Evolutionary conservation across 1,284 basidiomycete genomes (phyloP), one percentile per base, ranked within the genome.

Genomic region (Rhodotorula glutinis): DNA sequence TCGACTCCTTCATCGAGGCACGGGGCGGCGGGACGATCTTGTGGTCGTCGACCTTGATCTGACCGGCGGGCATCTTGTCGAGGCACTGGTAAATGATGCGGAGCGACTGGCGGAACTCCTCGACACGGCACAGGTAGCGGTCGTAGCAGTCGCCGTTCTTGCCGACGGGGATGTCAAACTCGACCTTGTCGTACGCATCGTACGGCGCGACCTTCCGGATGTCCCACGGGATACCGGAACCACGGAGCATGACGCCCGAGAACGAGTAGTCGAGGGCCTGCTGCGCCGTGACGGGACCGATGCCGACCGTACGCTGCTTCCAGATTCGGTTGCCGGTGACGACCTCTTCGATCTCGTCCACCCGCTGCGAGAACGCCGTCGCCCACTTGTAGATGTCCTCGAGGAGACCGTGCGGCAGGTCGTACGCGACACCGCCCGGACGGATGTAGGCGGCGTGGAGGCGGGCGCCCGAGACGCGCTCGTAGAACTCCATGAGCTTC

Each of bases 401-500:
- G 49, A 99, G 85, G 44, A 98, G 82, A 23, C 95, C 95, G 76
- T 97, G 94, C 10, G 95, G 95, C 56, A 98, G 83, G 78, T 99
- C 96, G 78, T 94, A 98, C 2, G 96, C 94, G 57, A 99, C 96
- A 77, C 96, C 95, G 72, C 95, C 95, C 7, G 95, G 96, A 70
- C 95, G 91, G 57, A 98, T 88, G 79, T 98, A 98, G n/a, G 95
- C 95, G 10, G 93, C 88, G 79, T 98, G 95, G 77, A 99, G 84
- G 69, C 95, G 92, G 3, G 95, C 95, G 75, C 95, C 95, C 14
- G 94, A 98, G 44, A 98, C 94, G 66, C 95, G 92, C 81, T 99
- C 95, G 81, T 98, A 98, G 82, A 98, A 98, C 80, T 98, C 95
- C 95, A 98, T 98, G 73, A 98, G 87, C 83, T 98, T 98, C 82